Base-by-base conservation (phyloP, 768 basidiomycete species). In the Rubroboletus pulcherrimus region DNA sequence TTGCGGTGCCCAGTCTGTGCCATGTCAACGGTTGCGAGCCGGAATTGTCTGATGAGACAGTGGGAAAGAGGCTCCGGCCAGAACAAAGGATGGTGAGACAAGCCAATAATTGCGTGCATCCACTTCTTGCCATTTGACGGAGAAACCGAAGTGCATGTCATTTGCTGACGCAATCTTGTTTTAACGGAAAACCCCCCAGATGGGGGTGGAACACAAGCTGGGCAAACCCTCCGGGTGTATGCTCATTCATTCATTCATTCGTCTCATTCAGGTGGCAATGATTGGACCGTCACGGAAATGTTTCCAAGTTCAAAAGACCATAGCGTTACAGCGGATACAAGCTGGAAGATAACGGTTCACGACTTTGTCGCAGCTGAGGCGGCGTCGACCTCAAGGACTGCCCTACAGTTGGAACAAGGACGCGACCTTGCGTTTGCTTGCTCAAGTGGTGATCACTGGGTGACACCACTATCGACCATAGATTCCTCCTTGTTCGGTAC, bases 1-100 rank as follows among this genome's bases (percentile, higher is more conserved):
- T 82, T 62, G 40, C 57, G 63, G 40, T 66, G 53, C 21, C 52
- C 56, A 2, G 45, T 29, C 44, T 62, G 57, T 24, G 47, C 48
- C 70, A 68, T 71, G 45, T 37, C 26, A 15, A 7, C 15, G 17
- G 17, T 19, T 26, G 47, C 7, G 33, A 30, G 15, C 21, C 8
- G n/a, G n/a, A 51, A 30, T 9, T 10, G n/a, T 26, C 42, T 34
- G 44, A 33, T 26, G 17, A 4, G 31, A 53, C 50, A 52, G 21
- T 12, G 8, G 14, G 48, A 37, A 37, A n/a, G 33, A 15, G 42
- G n/a, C n/a, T n/a, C n/a, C 9, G 24, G 17, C 9, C 15, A 10
- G 11, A 15, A 31, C 21, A 34, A 33, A 9, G 14, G n/a, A 12
- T 33, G 7, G 10, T 19, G 17, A 14, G 26, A 38, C 24, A 19